Percentiles rank a stretch among this genome's conserved stretches.
Conservation (phyloP, 805 yeast genomes). For the Teunomyces pallodes region DNA sequence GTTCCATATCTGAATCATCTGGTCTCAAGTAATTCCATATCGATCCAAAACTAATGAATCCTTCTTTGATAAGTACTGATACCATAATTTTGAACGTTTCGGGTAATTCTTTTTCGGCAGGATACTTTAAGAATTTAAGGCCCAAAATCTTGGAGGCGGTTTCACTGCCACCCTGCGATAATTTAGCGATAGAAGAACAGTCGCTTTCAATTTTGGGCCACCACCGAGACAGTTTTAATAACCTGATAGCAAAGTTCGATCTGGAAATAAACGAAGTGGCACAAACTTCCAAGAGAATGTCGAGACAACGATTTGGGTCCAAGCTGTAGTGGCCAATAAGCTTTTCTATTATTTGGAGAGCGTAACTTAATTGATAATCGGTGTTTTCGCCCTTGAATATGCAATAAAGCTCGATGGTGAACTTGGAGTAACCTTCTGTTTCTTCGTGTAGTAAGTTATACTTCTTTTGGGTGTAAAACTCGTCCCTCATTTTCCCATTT, state of each 20-base stretch:
- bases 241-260: constrained; percentile 44
- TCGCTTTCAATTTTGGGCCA: constrained; percentile 55
- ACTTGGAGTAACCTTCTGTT: constrained; percentile 71
- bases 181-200: constrained; percentile 23
- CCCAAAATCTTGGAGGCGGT: constrained; percentile 56
- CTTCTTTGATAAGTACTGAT: constrained; percentile 61
- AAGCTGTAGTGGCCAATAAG: constrained; percentile 73
- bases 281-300: constrained; percentile 56
- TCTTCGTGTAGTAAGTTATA: constrained; percentile 73
- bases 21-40: constrained; percentile 60
- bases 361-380: constrained; percentile 39
- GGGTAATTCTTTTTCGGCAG: constrained; percentile 33
- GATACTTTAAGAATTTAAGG: constrained; percentile 34
- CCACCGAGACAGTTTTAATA: constrained; percentile 58
- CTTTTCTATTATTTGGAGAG: constrained; percentile 48
- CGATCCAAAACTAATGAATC: constrained; percentile 61
- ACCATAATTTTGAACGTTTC: constrained; percentile 45
- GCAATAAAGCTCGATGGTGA: constrained; percentile 47
- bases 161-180: constrained; percentile 53
- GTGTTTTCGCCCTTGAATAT: constrained; percentile 43
- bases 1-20: constrained; percentile 42
- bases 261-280: constrained; percentile 43
- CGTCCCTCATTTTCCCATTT: constrained; percentile 38
- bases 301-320: constrained; percentile 70
- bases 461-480: constrained; percentile 49